These are phyloP conservation scores for Talaromyces sp. DNA, from an alignment of 2,329 filamentous ascomycete species.

Conservation along the genomic window DNA sequence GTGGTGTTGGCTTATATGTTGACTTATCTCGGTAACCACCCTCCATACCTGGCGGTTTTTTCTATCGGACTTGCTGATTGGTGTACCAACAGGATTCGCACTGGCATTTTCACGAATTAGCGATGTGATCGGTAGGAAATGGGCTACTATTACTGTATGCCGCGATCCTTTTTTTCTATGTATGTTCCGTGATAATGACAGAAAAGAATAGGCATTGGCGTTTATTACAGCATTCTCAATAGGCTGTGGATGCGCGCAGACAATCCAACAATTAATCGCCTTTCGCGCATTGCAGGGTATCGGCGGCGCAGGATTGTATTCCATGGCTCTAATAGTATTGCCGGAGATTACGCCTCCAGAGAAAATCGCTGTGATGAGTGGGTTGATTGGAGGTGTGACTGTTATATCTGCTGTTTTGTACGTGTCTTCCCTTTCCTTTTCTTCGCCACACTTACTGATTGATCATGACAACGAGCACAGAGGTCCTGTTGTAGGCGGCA, in stretches of 20 bases:
- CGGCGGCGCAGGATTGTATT: constrained; percentile 2
- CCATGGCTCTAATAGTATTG: constrained; percentile 1
- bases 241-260: constrained; percentile 1
- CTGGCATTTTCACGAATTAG: constrained; percentile 4
- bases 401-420: constrained; percentile 2
- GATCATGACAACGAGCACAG: constrained; percentile 4
- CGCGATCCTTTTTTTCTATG: no score
- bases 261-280: background rate
- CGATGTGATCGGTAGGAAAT: constrained; percentile 1
- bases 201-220: background rate
- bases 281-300: constrained; percentile 7
- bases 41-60: background rate
- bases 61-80: background rate
- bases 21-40: background rate
- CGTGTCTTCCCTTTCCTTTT: background rate
- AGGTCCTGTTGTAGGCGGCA: constrained; percentile 42
- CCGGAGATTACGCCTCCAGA: background rate
- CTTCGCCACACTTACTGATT: no score
- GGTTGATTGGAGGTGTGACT: constrained; percentile 3
- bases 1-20: constrained; percentile 7
- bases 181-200: background rate
- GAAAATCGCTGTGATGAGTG: background rate
- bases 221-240: background rate
- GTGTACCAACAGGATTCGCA: background rate
- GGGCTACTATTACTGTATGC: background rate